Percentiles rank a stretch among this genome's conserved stretches.
phyloP scores from a whole-genome alignment of 2,329 filamentous ascomycete species.

The Clathrospora elynae region DNA sequence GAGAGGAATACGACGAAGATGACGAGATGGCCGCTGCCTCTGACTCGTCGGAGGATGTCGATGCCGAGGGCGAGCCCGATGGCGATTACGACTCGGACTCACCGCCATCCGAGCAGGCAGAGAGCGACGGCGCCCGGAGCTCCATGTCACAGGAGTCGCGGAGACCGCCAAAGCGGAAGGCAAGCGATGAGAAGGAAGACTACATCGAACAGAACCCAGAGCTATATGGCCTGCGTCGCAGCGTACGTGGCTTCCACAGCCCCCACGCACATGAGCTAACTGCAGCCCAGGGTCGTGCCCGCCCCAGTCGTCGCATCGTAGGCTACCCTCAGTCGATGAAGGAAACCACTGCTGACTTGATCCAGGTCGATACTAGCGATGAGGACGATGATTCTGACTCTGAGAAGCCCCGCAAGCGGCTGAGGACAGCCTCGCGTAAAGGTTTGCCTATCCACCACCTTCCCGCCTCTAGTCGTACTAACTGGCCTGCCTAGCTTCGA shows the following conservation, averaged over 20 bases:
- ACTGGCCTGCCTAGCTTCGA: conserved; percentile 60
- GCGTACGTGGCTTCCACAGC: conserved; percentile 63
- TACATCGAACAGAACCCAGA: conserved; percentile 91
- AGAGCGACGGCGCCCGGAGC: conserved; percentile 61
- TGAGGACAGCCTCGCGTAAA: conserved; percentile 67
- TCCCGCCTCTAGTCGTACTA: conserved; percentile 38
- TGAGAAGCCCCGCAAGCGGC: conserved; percentile 64
- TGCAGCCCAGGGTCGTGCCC: conserved; percentile 60
- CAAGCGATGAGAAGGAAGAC: conserved; percentile 72
- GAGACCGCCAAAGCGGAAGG: conserved; percentile 69
- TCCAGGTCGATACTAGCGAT: conserved; percentile 64
- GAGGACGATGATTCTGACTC: conserved; percentile 75
- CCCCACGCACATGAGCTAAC: conserved; percentile 40
- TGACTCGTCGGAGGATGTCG: conserved; percentile 56
- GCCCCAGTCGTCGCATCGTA: conserved; percentile 66
- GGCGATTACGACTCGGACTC: conserved; percentile 76
- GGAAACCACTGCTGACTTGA: conserved; percentile 22
- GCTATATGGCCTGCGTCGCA: conserved; percentile 90
- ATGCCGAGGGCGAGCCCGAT: conserved; percentile 59
- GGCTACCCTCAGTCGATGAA: conserved; percentile 34
- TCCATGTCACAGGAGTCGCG: conserved; percentile 74
- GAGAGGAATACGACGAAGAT: conserved; percentile 50
- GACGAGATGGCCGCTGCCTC: conserved; percentile 53
- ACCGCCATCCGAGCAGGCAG: conserved; percentile 49
- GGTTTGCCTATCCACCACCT: conserved; percentile 55